A percentile compares a stretch with the other conserved stretches of the same genome.
These are phyloP conservation scores for Pseudomonodictys pantanalensis DNA, from an alignment of 495 filamentous ascomycete species.

Conservation along the genomic window DNA sequence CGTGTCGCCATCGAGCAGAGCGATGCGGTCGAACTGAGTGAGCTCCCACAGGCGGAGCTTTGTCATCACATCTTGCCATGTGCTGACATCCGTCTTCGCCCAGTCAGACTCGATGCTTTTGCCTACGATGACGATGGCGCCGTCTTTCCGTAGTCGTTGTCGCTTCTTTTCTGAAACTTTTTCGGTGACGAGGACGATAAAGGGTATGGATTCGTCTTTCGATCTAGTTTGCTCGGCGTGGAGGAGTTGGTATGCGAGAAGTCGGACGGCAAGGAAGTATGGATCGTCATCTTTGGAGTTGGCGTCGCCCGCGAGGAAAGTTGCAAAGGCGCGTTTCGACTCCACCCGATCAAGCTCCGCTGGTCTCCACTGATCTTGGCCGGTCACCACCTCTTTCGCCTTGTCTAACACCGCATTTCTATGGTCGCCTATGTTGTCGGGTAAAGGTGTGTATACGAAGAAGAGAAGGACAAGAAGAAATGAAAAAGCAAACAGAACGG, in stretches of 20 bases:
- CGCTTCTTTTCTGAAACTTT: conserved; percentile 31
- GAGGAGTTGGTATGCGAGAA: conserved; percentile 18
- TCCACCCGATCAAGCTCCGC: background rate
- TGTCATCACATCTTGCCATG: conserved; percentile 32
- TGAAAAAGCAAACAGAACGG: too few species aligned
- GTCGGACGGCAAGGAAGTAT: conserved; percentile 1
- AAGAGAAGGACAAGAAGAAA: too few species aligned
- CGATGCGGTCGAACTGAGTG: conserved; percentile 31
- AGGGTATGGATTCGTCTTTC: conserved; percentile 30
- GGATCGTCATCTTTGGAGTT: background rate
- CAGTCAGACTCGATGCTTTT: conserved; percentile 29
- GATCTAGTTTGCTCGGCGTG: background rate
- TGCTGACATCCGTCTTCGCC: conserved; percentile 10
- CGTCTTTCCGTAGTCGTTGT: conserved; percentile 28
- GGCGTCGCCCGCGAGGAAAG: background rate
- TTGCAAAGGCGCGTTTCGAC: conserved; percentile 5
- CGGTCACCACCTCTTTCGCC: too few species aligned
- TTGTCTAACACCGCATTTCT: too few species aligned
- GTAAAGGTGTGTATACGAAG: too few species aligned
- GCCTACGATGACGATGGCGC: conserved; percentile 31
- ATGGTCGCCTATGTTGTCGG: too few species aligned
- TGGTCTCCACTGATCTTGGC: background rate
- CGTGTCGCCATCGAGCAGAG: conserved; percentile 34
- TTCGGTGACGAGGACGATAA: conserved; percentile 35
- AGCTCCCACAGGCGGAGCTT: conserved; percentile 36